phyloP scores from a whole-genome alignment of 257 asterid species.

The Primulina eburnea region DNA sequence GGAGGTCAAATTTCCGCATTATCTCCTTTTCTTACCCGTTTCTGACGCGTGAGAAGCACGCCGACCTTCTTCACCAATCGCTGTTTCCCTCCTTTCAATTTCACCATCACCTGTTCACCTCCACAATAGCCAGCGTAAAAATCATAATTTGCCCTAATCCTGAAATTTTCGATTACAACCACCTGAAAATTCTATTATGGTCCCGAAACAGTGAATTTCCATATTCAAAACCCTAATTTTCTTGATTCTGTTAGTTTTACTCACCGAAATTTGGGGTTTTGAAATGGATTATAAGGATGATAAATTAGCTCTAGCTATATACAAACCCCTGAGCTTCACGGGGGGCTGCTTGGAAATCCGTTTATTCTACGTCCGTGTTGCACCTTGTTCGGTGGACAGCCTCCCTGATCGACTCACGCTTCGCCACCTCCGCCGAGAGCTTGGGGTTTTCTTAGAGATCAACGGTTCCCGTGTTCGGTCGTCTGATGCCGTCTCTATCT shows the following conservation, averaged over 20 bases:
- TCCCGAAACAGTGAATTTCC: not conserved
- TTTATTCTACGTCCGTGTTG: constrained; percentile 61
- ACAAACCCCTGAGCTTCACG: constrained; percentile 45
- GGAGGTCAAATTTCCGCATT: not conserved
- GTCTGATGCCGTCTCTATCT: constrained; percentile 46
- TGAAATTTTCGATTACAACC: not conserved
- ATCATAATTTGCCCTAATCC: constrained; percentile 21
- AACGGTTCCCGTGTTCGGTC: constrained; percentile 59
- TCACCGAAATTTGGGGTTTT: constrained; percentile 20
- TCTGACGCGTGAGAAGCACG: constrained; percentile 29
- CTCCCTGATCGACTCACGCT: constrained; percentile 55
- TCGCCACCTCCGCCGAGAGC: constrained; percentile 62
- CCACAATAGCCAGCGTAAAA: not conserved
- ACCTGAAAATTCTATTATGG: constrained; percentile 8
- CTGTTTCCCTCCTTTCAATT: not conserved
- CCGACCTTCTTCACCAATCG: constrained; percentile 18
- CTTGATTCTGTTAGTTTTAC: constrained; percentile 8
- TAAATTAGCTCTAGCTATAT: constrained; percentile 48
- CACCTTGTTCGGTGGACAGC: constrained; percentile 49
- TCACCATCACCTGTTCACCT: constrained; percentile 22
- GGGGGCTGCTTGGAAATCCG: constrained; percentile 70
- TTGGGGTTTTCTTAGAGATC: constrained; percentile 54
- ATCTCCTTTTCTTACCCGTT: constrained; percentile 17
- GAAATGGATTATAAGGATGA: constrained; percentile 48
- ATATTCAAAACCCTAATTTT: not conserved